A percentile compares a stretch with the other conserved stretches of the same genome.
Evolutionary conservation across 192 early-diverging fungal species (phyloP).

Genomic region (Helicostylum pulchrum): DNA sequence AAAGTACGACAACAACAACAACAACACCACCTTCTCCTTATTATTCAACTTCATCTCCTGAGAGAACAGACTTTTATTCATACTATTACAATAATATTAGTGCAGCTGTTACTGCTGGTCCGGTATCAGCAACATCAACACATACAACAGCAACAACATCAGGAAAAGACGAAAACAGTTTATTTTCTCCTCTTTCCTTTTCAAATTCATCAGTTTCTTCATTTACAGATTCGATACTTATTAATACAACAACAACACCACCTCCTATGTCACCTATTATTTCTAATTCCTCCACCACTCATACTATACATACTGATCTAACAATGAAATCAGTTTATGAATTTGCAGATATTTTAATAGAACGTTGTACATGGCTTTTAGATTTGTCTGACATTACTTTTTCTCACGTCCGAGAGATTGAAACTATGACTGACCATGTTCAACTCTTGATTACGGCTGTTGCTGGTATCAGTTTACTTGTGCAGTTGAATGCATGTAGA

Average conservation of each 20-base stretch:
- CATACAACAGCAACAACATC: background rate
- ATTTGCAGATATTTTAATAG: background rate
- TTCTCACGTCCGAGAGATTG: background rate
- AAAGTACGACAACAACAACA: background rate
- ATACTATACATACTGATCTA: background rate
- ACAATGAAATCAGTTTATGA: background rate
- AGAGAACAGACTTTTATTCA: slow-evolving; percentile 12
- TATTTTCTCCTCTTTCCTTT: slow-evolving; percentile 10
- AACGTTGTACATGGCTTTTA: background rate
- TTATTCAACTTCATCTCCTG: slow-evolving; percentile 15
- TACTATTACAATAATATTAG: background rate
- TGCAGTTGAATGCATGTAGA: background rate
- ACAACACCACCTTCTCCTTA: slow-evolving; percentile 4
- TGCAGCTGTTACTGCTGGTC: too few species aligned
- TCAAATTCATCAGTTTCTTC: slow-evolving; percentile 7
- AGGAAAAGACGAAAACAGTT: slow-evolving; percentile 4
- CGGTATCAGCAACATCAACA: background rate
- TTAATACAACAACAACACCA: background rate
- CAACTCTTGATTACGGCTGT: background rate
- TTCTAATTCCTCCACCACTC: background rate
- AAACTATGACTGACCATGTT: background rate
- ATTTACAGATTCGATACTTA: background rate
- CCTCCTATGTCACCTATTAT: background rate
- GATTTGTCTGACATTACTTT: background rate
- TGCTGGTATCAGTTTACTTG: too few species aligned